Base-by-base conservation (phyloP, 768 basidiomycete genomes). In the Macrolepiota fuliginosa region DNA sequence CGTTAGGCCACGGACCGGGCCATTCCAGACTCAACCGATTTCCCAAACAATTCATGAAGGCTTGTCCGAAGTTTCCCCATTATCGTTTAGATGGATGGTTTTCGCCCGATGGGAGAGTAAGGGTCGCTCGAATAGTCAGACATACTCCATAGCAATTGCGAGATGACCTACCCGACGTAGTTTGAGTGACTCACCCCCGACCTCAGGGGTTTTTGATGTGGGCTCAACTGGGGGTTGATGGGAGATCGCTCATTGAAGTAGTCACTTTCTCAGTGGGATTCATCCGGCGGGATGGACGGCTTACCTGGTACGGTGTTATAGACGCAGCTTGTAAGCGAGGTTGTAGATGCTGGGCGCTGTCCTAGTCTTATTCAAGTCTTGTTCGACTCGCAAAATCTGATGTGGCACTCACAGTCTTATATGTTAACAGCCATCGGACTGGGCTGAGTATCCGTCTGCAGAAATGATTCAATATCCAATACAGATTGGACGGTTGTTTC, bases 281-380 rank as follows among this genome's bases (percentile, higher is more conserved):
- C 70, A 13, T 58, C 55, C 40, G 77, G 72, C 17, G 72, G 71
- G 7, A 78, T 61, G 4, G 82, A 80, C 0, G 81, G 79, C 63
- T 88, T 86, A 19, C 79, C 76, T 2, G 79, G 75, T 63, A 79
- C 76, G 0, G 84, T 81, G 62, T 86, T 87, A 3, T 81, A 81
- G 10, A 86, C 72, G 36, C 77, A 73, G 49, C 81, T 77, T 1
- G 84, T 83, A 0, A 83, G 52, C 7, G 54, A 72, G 9, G 78
- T 69, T 3, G 82, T 80, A 17, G 66, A 71, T 25, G 56, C 64
- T 63, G 29, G 36, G 51, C 29, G 2, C n/a, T n/a, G n/a, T n/a
- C n/a, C n/a, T n/a, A n/a, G 22, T 24, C 25, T 3, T 32, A 49
- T 9, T 27, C 13, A 19, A 27, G 19, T 17, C 19, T 49, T 4